Evolutionary conservation across 2,329 filamentous ascomycete species (phyloP).

Genomic region (Microascus cirrosus): DNA sequence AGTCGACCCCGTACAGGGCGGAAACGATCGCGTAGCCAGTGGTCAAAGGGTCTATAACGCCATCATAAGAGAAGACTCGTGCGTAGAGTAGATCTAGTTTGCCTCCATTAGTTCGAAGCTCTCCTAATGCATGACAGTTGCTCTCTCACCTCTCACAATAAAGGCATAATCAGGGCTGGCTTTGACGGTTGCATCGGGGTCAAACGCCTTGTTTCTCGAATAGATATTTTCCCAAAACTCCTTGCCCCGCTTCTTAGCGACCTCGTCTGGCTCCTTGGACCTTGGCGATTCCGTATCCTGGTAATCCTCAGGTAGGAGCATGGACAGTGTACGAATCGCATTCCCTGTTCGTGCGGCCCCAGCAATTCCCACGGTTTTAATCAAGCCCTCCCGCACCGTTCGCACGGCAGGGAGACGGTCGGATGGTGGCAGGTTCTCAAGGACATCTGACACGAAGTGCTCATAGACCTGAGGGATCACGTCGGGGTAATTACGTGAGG

Average conservation of each 20-base stretch:
- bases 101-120: neutral
- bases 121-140: no score
- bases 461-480: slow-evolving; percentile 8
- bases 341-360: slow-evolving; percentile 9
- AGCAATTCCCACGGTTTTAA: slow-evolving; percentile 8
- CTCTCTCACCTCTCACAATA: slow-evolving; percentile 8
- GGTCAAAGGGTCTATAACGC: neutral
- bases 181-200: slow-evolving; percentile 7
- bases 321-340: slow-evolving; percentile 7
- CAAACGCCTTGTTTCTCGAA: slow-evolving; percentile 7
- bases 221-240: slow-evolving; percentile 9
- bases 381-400: slow-evolving; percentile 8
- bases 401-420: slow-evolving; percentile 2
- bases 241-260: slow-evolving; percentile 4
- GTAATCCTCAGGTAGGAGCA: slow-evolving; percentile 6
- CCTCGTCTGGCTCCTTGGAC: slow-evolving; percentile 6
- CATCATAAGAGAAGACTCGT: neutral
- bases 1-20: neutral
- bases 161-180: slow-evolving; percentile 10
- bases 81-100: slow-evolving; percentile 7
- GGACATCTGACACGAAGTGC: slow-evolving; percentile 5
- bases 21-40: neutral
- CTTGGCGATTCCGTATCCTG: slow-evolving; percentile 5
- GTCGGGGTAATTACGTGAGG: slow-evolving; percentile 9
- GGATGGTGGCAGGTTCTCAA: neutral